phyloP scores from a whole-genome alignment of 148 eudicot species.

The Persicaria tinctoria region DNA sequence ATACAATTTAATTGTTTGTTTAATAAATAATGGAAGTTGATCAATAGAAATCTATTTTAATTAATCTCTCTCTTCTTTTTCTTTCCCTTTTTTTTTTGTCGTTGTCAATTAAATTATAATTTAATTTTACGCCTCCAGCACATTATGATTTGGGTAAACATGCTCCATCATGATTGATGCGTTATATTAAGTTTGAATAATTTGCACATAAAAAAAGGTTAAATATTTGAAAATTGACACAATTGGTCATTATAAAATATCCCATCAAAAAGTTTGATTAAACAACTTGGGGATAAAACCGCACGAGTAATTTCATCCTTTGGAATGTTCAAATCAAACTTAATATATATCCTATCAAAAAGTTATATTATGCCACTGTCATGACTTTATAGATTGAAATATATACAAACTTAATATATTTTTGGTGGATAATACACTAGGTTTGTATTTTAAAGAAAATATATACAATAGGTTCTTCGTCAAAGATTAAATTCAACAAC shows the following conservation, averaged over 20 bases:
- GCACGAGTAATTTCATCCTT: not conserved
- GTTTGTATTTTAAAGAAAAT: not conserved
- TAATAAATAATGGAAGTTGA: not conserved
- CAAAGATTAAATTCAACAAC: not conserved
- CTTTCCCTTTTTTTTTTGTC: not conserved
- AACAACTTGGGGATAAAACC: conserved; percentile 7
- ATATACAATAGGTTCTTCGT: no score
- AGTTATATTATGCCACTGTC: not conserved
- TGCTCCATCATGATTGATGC: not conserved
- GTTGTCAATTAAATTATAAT: not conserved
- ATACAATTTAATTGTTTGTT: not conserved
- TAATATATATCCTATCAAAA: no score
- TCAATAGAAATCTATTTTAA: not conserved
- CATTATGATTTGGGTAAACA: not conserved
- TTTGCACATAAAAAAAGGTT: no score
- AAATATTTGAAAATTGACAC: not conserved
- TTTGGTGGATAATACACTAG: not conserved
- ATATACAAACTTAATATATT: not conserved
- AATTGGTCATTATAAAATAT: not conserved
- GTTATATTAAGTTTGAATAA: not conserved
- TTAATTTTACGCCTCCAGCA: not conserved
- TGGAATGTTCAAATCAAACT: not conserved
- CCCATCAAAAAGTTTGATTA: not conserved
- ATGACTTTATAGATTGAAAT: not conserved
- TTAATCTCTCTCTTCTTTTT: not conserved